These are phyloP conservation scores for Boletellus sp. DNA, from an alignment of 768 basidiomycete species.

Conservation along the genomic window DNA sequence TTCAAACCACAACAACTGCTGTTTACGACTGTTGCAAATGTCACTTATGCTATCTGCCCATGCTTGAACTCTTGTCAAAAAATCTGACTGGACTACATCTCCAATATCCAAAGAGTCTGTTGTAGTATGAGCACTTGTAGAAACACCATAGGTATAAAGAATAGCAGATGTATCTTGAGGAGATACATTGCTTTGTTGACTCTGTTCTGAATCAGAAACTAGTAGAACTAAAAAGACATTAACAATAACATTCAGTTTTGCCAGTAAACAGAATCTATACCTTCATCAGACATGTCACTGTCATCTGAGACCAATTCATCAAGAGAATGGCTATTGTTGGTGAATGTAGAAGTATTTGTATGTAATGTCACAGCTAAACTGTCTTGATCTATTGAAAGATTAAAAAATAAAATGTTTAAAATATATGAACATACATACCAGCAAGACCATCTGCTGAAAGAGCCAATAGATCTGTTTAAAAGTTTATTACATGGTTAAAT, in stretches of 20 bases:
- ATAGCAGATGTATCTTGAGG: neutral
- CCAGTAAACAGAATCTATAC: neutral
- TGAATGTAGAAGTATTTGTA: neutral
- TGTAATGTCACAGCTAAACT: neutral
- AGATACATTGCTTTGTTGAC: neutral
- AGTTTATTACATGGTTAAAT: neutral
- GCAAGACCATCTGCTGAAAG: too few species aligned
- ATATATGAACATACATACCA: neutral
- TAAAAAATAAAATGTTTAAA: neutral
- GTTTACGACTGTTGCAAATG: neutral
- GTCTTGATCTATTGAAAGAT: neutral
- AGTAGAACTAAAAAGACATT: neutral
- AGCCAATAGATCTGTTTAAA: too few species aligned
- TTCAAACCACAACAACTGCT: neutral
- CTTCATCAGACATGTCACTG: neutral
- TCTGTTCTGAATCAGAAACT: neutral
- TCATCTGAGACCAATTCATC: neutral
- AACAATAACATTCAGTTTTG: neutral
- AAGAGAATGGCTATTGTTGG: neutral
- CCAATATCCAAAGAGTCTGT: neutral
- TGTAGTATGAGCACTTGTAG: neutral
- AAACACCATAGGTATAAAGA: neutral
- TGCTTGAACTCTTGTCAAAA: conserved; percentile 3
- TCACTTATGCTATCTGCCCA: conserved; percentile 14
- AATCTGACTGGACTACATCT: neutral